Conservation (phyloP, 2,329 filamentous ascomycete genomes). For the Verticillium isaacii region DNA sequence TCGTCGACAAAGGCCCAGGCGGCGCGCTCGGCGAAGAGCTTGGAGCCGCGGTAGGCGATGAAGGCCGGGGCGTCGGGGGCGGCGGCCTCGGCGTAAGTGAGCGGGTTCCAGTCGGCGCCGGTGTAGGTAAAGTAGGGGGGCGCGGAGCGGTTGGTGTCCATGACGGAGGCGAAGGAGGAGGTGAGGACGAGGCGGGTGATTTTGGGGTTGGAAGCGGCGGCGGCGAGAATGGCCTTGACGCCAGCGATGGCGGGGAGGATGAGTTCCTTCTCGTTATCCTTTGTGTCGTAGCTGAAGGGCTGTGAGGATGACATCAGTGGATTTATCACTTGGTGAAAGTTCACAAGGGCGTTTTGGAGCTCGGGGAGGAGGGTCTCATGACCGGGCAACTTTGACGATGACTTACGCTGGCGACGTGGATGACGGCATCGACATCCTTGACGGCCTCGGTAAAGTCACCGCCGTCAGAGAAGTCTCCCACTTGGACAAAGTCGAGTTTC, state of each 20-base stretch:
- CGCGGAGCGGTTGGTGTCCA: slow-evolving; percentile 42
- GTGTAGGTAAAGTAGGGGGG: slow-evolving; percentile 48
- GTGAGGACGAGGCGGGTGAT: slow-evolving; percentile 47
- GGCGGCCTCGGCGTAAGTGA: slow-evolving; percentile 45
- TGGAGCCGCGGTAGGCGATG: slow-evolving; percentile 26
- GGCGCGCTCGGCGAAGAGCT: slow-evolving; percentile 28
- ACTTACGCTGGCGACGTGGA: slow-evolving; percentile 39
- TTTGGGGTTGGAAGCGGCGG: slow-evolving; percentile 15
- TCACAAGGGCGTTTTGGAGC: too few species aligned
- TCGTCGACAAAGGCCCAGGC: slow-evolving; percentile 29
- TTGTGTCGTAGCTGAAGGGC: slow-evolving; percentile 38
- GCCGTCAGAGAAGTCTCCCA: slow-evolving; percentile 33
- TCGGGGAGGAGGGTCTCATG: background rate
- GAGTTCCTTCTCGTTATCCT: slow-evolving; percentile 38
- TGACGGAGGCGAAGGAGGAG: slow-evolving; percentile 63
- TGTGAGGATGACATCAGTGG: slow-evolving; percentile 8
- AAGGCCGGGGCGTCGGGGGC: slow-evolving; percentile 33
- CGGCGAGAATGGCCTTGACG: slow-evolving; percentile 33
- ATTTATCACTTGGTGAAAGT: background rate
- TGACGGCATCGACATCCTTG: slow-evolving; percentile 34
- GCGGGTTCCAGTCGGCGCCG: slow-evolving; percentile 52
- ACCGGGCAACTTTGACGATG: background rate
- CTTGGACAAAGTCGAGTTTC: slow-evolving; percentile 34
- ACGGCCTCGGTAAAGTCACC: slow-evolving; percentile 31
- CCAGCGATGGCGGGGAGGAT: slow-evolving; percentile 41